Base-by-base conservation (phyloP, 257 asterid genomes). In the Nicotiana attenuata region DNA sequence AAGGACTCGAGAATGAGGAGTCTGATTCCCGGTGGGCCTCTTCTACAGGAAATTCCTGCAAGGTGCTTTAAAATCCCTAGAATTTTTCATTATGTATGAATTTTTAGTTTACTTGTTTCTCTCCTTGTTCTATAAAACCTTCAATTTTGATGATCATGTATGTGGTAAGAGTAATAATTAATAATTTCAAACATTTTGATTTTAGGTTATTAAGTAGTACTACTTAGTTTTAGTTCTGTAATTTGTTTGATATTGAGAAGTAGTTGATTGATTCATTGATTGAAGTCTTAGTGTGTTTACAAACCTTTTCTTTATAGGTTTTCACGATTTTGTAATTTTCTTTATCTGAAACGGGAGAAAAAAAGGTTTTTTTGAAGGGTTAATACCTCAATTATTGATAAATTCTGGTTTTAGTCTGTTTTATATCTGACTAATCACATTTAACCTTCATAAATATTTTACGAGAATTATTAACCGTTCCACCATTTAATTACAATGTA, bases 1-100 rank as follows among this genome's bases (percentile, higher is more conserved):
- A 86, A n/a, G 97, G 87, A 57, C 82, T 91, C 29, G 99, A 91
- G 55, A 90, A 88, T 81, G 93, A 92, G 3, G 97, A 92, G 82
- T 59, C 89, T 22, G 90, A 89, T 83, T 65, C 81, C 16, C 86
- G 41, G 80, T 89, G 90, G 91, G 86, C 66, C 82, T 83, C 88
- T 68, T 81, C 86, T 19, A 92, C 87, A 83, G 71, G 89, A 83
- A 85, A 94, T 81, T 90, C 92, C 65, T 86, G 90, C 57, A 92
- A 92, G 98, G 99, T 96, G 77, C 7, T 29, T 16, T 31, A 57
- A 9, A 77, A 31, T 26, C 31, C 11, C 47, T 41, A 6, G 73
- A 16, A 41, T 38, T 71, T 6, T 71, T 41, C 2, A 17, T 71
- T 15, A 38, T 38, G 47, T n/a, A n/a, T 69, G 5, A n/a, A 10